phyloP scores from a whole-genome alignment of 345 rosid species.

The Eucalyptus decipiens region DNA sequence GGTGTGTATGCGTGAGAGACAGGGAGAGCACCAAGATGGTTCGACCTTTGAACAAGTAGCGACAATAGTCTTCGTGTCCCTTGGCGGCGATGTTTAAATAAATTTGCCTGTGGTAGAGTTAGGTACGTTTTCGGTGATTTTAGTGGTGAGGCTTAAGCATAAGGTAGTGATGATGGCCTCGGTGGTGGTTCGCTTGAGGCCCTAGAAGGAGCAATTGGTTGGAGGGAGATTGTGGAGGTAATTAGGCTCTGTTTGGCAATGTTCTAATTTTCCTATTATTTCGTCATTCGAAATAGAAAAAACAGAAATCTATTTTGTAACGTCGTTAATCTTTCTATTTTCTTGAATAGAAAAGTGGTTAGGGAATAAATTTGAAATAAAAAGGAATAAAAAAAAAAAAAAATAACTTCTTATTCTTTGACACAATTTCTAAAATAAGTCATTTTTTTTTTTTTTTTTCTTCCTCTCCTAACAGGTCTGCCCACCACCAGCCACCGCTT shows the following conservation, averaged over 20 bases:
- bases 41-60: too few relatives aligned
- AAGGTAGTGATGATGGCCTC: not conserved
- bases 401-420: rapidly evolving
- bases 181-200: not conserved
- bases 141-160: too few relatives aligned
- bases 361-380: rapidly evolving
- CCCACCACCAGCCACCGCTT: rapidly evolving
- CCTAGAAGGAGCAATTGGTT: not conserved
- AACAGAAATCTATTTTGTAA: rapidly evolving
- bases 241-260: rapidly evolving
- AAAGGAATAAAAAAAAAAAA: rapidly evolving
- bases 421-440: rapidly evolving
- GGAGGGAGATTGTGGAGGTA: not conserved
- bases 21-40: rapidly evolving
- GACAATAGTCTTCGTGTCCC: too few relatives aligned
- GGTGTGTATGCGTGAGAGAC: too few relatives aligned
- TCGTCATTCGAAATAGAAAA: rapidly evolving
- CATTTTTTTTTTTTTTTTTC: too few relatives aligned
- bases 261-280: rapidly evolving
- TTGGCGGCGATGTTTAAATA: too few relatives aligned
- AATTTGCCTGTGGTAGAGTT: too few relatives aligned
- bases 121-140: too few relatives aligned
- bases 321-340: rapidly evolving
- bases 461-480: rapidly evolving
- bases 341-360: rapidly evolving